Evolutionary conservation across 2,329 filamentous ascomycete species (phyloP).

Genomic region (Fusarium sterilihyphosum): DNA sequence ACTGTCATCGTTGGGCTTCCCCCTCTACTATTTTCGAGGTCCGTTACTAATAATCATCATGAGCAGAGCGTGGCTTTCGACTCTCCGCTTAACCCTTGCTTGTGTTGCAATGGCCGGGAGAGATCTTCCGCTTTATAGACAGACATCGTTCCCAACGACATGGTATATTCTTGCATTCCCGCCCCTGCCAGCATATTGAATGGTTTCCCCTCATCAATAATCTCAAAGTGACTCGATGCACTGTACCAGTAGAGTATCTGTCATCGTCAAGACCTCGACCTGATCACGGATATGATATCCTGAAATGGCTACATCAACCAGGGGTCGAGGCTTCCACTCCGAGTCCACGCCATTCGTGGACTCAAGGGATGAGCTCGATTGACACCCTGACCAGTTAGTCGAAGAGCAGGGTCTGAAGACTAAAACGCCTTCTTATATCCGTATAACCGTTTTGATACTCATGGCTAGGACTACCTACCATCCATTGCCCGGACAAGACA

Average conservation of each 20-base stretch:
- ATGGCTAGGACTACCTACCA: neutral
- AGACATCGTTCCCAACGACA: neutral
- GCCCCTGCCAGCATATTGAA: slow-evolving; percentile 1
- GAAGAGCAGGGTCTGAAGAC: neutral
- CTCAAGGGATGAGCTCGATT: neutral
- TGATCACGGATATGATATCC: slow-evolving; percentile 15
- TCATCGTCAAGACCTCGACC: slow-evolving; percentile 1
- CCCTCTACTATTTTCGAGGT: neutral
- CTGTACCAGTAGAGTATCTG: neutral
- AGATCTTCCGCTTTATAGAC: neutral
- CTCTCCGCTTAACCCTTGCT: neutral
- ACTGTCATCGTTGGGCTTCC: neutral
- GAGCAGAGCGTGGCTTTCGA: neutral
- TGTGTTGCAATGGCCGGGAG: neutral
- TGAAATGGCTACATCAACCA: slow-evolving; percentile 8
- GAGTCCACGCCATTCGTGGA: slow-evolving; percentile 9
- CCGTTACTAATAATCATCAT: neutral
- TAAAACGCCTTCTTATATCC: neutral
- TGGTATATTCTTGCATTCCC: neutral
- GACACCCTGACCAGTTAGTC: neutral
- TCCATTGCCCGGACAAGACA: neutral
- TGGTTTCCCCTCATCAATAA: slow-evolving; percentile 1
- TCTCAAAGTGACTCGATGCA: slow-evolving; percentile 13
- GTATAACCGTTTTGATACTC: neutral
- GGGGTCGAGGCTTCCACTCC: slow-evolving; percentile 3